phyloP scores from a whole-genome alignment of 805 yeast genomes.

The Groenewaldozyma tartarivorans region DNA sequence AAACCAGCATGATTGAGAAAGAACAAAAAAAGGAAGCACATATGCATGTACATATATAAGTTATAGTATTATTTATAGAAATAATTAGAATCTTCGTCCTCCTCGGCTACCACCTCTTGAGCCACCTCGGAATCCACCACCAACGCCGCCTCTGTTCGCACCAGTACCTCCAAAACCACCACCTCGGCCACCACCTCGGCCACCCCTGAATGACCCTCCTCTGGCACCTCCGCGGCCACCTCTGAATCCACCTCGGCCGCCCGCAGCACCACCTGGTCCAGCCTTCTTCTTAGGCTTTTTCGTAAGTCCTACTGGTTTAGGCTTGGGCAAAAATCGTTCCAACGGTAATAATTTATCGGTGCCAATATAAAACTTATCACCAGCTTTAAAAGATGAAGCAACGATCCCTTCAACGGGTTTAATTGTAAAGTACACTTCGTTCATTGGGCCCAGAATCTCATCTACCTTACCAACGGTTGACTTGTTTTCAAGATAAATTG shows the following conservation, averaged over 20 bases:
- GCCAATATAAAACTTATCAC: slow-evolving; percentile 93
- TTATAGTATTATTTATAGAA: no score
- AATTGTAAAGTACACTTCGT: slow-evolving; percentile 95
- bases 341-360: slow-evolving; percentile 92
- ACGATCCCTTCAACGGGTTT: slow-evolving; percentile 95
- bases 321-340: slow-evolving; percentile 95
- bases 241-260: slow-evolving; percentile 36
- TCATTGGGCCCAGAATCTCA: slow-evolving; percentile 94
- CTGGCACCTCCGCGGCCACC: slow-evolving; percentile 32
- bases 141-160: slow-evolving; percentile 19
- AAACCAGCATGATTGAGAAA: no score
- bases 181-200: slow-evolving; percentile 18
- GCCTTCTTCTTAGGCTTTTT: slow-evolving; percentile 56
- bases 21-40: no score
- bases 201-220: slow-evolving; percentile 20
- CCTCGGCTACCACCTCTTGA: slow-evolving; percentile 38
- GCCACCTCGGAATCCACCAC: slow-evolving; percentile 28
- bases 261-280: slow-evolving; percentile 24
- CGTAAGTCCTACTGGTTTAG: slow-evolving; percentile 78
- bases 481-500: slow-evolving; percentile 92
- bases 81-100: no score
- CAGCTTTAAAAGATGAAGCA: slow-evolving; percentile 85
- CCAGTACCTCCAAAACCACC: slow-evolving; percentile 19
- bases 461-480: slow-evolving; percentile 95
- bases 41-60: no score